Percentiles rank a stretch among this genome's conserved stretches.
Evolutionary conservation across 495 filamentous ascomycete species (phyloP).

Genomic region (Neurospora pannonica): DNA sequence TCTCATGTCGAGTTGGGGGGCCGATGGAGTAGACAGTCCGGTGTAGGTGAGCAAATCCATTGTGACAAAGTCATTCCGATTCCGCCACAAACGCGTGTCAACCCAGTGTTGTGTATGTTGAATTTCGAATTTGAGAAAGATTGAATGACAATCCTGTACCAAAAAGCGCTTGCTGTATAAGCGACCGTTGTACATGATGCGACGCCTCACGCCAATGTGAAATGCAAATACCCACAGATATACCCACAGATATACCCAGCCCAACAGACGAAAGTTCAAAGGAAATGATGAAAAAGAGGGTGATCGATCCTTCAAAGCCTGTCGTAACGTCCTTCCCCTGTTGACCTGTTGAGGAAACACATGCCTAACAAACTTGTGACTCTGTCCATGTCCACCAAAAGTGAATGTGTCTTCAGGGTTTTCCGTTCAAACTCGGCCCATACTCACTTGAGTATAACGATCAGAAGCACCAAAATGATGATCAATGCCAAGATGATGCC

Average conservation of each 20-base stretch:
- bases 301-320: background rate
- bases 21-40: background rate
- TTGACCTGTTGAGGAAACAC: background rate
- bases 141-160: background rate
- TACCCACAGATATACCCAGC: background rate
- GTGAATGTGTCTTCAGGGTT: background rate
- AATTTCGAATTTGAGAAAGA: background rate
- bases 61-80: background rate
- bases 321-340: background rate
- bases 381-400: background rate
- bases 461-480: constrained; percentile 65
- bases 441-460: constrained; percentile 63
- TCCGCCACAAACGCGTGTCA: background rate
- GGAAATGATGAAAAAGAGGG: background rate
- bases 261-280: background rate
- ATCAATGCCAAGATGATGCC: constrained; percentile 69
- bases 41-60: background rate
- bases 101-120: background rate
- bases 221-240: background rate
- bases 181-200: background rate
- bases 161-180: background rate
- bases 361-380: background rate
- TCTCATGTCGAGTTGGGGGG: background rate
- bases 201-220: background rate
- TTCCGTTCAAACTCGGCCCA: background rate